Evolutionary conservation across 192 early-diverging fungal species (phyloP).

Genomic region (Linnemannia hyalina): DNA sequence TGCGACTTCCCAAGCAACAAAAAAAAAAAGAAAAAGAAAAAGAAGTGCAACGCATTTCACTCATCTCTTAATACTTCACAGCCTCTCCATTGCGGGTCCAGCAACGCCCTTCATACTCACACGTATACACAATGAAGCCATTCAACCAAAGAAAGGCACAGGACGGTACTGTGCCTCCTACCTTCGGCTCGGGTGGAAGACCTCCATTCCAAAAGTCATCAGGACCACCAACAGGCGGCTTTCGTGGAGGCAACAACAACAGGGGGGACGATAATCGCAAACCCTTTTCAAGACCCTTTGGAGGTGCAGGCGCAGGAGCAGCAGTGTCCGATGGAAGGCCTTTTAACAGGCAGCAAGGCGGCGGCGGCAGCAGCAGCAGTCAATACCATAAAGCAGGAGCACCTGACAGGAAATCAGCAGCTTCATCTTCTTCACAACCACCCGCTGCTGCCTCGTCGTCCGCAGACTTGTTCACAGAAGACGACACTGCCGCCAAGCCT

Average conservation of each 20-base stretch:
- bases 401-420: background rate
- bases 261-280: conserved; percentile 5
- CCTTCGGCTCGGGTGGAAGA: background rate
- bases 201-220: background rate
- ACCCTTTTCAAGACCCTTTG: conserved; percentile 27
- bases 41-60: background rate
- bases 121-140: background rate
- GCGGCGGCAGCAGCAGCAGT: background rate
- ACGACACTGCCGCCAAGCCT: conserved; percentile 17
- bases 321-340: background rate
- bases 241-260: conserved; percentile 11
- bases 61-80: background rate
- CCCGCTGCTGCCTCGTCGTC: conserved; percentile 10
- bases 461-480: conserved; percentile 22
- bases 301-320: background rate
- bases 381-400: background rate
- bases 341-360: background rate
- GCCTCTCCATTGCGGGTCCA: background rate
- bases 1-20: background rate
- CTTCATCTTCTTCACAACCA: background rate
- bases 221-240: background rate
- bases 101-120: background rate
- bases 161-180: background rate
- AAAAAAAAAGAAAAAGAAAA: background rate
- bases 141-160: background rate